phyloP scores from a whole-genome alignment of 768 basidiomycete species.

The Mycena pura region DNA sequence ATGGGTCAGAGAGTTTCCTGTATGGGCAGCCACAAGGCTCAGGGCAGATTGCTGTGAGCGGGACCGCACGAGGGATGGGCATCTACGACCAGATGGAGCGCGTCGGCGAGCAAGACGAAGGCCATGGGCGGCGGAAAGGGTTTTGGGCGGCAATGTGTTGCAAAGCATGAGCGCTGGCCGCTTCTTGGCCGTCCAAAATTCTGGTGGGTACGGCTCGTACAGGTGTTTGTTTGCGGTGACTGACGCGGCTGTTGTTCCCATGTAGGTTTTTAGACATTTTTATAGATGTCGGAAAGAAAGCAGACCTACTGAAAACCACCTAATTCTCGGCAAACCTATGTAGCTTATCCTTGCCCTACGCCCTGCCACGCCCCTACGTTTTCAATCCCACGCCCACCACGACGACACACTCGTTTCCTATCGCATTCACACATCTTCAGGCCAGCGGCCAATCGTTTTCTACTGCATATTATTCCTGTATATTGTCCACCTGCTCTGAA shows the following conservation, averaged over 20 bases:
- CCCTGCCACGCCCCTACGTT: constrained; percentile 6
- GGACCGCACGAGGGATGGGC: constrained; percentile 57
- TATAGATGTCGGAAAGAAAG: constrained; percentile 25
- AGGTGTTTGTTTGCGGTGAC: not conserved
- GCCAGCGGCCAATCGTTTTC: constrained; percentile 11
- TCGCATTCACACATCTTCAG: constrained; percentile 1
- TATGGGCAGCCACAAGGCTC: constrained; percentile 64
- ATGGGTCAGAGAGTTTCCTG: constrained; percentile 72
- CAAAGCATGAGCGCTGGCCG: constrained; percentile 55
- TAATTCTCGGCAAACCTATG: constrained; percentile 25
- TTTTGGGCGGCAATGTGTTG: constrained; percentile 76
- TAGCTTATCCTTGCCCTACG: constrained; percentile 23
- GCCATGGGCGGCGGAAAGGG: constrained; percentile 65
- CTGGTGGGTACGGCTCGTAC: constrained; percentile 16
- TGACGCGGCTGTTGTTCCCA: not conserved
- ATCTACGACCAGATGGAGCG: constrained; percentile 73
- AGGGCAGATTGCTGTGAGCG: constrained; percentile 40
- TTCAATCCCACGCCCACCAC: not conserved
- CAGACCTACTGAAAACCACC: constrained; percentile 24
- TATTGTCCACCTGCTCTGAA: constrained; percentile 2
- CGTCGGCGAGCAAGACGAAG: constrained; percentile 67
- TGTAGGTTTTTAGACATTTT: constrained; percentile 13
- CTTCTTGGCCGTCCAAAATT: constrained; percentile 9
- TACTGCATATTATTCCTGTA: constrained; percentile 7
- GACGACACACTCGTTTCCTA: not conserved